Base-by-base conservation (phyloP, 768 basidiomycete species). In the Rhodocollybia butyracea region DNA sequence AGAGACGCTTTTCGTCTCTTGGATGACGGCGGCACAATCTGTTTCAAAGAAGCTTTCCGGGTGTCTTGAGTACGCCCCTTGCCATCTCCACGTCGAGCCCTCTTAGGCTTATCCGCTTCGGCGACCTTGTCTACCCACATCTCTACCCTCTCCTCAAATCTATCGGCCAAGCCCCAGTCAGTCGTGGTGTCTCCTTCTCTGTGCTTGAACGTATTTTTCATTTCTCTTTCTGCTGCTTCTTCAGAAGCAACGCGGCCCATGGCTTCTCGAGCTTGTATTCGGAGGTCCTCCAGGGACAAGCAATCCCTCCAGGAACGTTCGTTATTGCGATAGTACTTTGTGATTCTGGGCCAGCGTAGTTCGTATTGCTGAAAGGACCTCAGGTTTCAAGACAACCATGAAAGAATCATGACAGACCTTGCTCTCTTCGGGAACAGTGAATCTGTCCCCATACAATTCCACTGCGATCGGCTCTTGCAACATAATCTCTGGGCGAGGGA, bases 311-410 rank as follows among this genome's bases (percentile, higher is more conserved):
- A 91, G n/a, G 71, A 65, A 17, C 92, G 80, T 57, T 92, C 89
- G 22, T 65, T 68, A 0, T 72, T 62, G 6, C 86, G 81, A 66
- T 81, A 82, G 1, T 85, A 70, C 64, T 94, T 94, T 31, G 78
- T 78, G 29, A 95, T 76, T 46, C 94, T 77, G 0, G 94, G 91
- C 66, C 89, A 95, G 21, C 94, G 86, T 4, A 94, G 74, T 59
- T 90, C 90, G 64, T 94, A 94, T 63, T 86, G 76, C 91, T 93
- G 43, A 34, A 26, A 42, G 12, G 32, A 30, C 22, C 6, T 17
- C 4, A 6, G 5, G 22, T 11, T 24, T 38, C 15, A 57, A 46
- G 60, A 22, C 22, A 5, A 11, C 42, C 29, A 6, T 36, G 24
- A 4, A n/a, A 46, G 13, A 36, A 50, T 41, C 46, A 15, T 5